Conservation (phyloP, 176 grass and related monocot genomes). For the Elaeis guineensis region DNA sequence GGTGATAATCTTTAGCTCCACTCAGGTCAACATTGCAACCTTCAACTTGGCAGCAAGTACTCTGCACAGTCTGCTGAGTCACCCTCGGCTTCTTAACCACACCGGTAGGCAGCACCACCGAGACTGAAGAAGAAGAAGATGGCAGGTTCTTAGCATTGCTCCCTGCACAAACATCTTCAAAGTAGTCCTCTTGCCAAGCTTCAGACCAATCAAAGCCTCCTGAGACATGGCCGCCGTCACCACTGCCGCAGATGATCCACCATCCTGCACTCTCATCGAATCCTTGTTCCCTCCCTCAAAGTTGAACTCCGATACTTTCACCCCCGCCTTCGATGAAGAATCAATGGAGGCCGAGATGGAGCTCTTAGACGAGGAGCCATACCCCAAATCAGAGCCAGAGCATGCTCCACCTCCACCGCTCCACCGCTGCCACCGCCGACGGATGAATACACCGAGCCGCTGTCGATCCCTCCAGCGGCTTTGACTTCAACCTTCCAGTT, state of each 20-base stretch:
- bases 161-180: slow-evolving; percentile 10
- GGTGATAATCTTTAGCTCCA: slow-evolving; percentile 83
- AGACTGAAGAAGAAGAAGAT: not conserved
- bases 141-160: not conserved
- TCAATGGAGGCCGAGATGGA: too few species aligned
- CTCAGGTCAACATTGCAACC: slow-evolving; percentile 71
- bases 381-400: too few species aligned
- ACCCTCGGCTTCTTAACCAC: not conserved
- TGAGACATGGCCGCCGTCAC: not conserved
- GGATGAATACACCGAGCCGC: slow-evolving; percentile 17
- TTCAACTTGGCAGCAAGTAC: slow-evolving; percentile 61
- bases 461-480: not conserved
- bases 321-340: slow-evolving; percentile 12
- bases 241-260: not conserved
- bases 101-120: not conserved
- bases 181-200: slow-evolving; percentile 19
- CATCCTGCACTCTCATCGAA: not conserved
- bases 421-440: not conserved
- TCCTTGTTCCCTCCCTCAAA: not conserved
- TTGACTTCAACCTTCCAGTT: too few species aligned
- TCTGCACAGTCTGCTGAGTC: slow-evolving; percentile 5
- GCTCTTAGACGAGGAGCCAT: too few species aligned
- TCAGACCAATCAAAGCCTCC: slow-evolving; percentile 5
- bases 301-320: not conserved
- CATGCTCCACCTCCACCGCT: too few species aligned